A percentile compares a stretch with the other conserved stretches of the same genome.
Evolutionary conservation across 2,329 filamentous ascomycete species (phyloP).

Genomic region (Grosmannia clavigera): DNA sequence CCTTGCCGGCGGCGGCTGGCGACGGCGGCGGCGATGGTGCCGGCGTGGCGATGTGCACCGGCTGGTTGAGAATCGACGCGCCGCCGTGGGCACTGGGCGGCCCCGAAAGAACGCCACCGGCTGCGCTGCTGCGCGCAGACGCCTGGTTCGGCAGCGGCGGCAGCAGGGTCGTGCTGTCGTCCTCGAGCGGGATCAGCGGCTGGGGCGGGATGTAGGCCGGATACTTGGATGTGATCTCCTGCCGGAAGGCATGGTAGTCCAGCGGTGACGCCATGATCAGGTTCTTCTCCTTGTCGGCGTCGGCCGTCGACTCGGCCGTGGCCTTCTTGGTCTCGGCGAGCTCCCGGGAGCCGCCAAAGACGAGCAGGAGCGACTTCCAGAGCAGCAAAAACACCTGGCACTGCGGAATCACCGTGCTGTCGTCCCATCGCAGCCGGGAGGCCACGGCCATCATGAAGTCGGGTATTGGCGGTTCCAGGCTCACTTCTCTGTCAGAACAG

Average conservation of each 20-base stretch:
- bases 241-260: slow-evolving; percentile 91
- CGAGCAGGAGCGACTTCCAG: slow-evolving; percentile 82
- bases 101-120: slow-evolving; percentile 48
- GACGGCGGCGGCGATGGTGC: slow-evolving; percentile 92
- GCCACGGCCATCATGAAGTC: slow-evolving; percentile 59
- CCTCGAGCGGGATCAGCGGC: slow-evolving; percentile 70
- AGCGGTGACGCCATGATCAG: slow-evolving; percentile 85
- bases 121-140: slow-evolving; percentile 45
- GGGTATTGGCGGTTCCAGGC: slow-evolving; percentile 54
- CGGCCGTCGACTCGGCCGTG: slow-evolving; percentile 46
- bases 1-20: slow-evolving; percentile 74
- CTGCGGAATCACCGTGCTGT: slow-evolving; percentile 46
- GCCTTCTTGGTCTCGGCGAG: slow-evolving; percentile 62
- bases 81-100: slow-evolving; percentile 45
- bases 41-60: slow-evolving; percentile 96
- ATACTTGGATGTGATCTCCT: slow-evolving; percentile 96
- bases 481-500: slow-evolving; percentile 24
- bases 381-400: slow-evolving; percentile 66
- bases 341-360: slow-evolving; percentile 68
- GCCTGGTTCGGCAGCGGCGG: slow-evolving; percentile 71
- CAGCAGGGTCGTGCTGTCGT: slow-evolving; percentile 81
- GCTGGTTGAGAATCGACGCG: slow-evolving; percentile 81
- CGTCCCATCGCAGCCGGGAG: slow-evolving; percentile 62
- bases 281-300: slow-evolving; percentile 54
- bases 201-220: slow-evolving; percentile 88